Base-by-base conservation (phyloP, 306 rosid genomes). In the Ziziphus jujuba region DNA sequence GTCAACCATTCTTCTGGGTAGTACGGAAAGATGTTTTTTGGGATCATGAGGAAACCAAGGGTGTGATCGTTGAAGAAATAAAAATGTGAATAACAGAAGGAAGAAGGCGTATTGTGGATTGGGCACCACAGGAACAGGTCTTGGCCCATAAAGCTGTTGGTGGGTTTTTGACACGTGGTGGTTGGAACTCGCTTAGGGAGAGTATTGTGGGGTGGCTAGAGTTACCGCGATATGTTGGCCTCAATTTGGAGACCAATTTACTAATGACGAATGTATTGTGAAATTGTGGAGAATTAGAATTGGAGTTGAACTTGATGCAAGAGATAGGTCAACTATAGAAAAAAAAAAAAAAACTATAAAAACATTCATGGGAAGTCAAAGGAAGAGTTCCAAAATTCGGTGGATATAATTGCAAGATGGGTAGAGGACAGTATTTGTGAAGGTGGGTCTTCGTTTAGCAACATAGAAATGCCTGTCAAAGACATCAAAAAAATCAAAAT, bases 201-300 rank as follows among this genome's bases (percentile, higher is more conserved):
- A 40, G 82, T 52, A 70, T 77, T 2, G 19, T 2, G n/a, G n/a
- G n/a, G n/a, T n/a, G 2, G 77, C 49, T 1, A 73, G 80, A 12
- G 7, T 74, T 5, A 78, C 83, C 0, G 62, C 77, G 80, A 53
- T 81, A 28, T 81, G 83, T 33, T 77, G 80, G 80, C 78, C 80
- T 1, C 14, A 49, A 10, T 15, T 3, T 12, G 19, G n/a, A 1
- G 83, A 81, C 14, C 86, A 81, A 0, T 1, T 3, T 1, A 24
- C 74, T 7, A 71, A 50, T 9, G 45, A 75, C 13, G 74, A 75
- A 58, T 61, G 33, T 58, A 70, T 71, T 13, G 11, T 69, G 6
- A 71, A 66, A 13, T 15, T 19, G 12, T 82, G 80, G 80, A 56
- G 34, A 35, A n/a, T n/a, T n/a, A n/a, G n/a, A n/a, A 20, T 66